Conservation (phyloP, 2,329 filamentous ascomycete genomes). For the Aspergillus sclerotialis region DNA sequence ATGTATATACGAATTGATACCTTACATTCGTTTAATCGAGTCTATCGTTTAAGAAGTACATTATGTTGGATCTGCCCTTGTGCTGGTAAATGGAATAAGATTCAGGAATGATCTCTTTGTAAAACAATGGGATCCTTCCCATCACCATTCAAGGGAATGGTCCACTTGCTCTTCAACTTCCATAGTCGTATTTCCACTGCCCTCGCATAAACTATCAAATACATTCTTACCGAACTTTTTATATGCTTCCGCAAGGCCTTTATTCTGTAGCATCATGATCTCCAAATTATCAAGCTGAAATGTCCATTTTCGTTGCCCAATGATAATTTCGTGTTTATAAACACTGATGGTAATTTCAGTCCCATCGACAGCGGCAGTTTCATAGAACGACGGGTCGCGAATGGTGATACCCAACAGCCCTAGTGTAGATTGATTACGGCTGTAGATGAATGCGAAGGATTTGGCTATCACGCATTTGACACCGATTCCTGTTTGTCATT, state of each 20-base stretch:
- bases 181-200: no score
- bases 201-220: slow-evolving; percentile 6
- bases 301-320: neutral
- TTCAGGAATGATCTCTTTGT: no score
- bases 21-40: no score
- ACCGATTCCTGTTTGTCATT: slow-evolving; percentile 8
- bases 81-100: no score
- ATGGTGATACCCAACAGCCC: slow-evolving; percentile 41
- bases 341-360: slow-evolving; percentile 30
- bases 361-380: slow-evolving; percentile 27
- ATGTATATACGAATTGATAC: no score
- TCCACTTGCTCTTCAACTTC: no score
- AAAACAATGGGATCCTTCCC: no score
- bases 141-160: no score
- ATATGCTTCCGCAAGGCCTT: neutral
- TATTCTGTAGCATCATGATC: neutral
- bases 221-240: slow-evolving; percentile 1
- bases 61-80: no score
- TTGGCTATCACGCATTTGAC: slow-evolving; percentile 39
- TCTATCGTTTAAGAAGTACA: no score
- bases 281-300: neutral
- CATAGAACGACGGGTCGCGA: slow-evolving; percentile 32
- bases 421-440: slow-evolving; percentile 39
- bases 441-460: slow-evolving; percentile 43
- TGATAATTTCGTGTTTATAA: neutral